Base-by-base conservation (phyloP, 2,329 filamentous ascomycete genomes). In the Leptographium radiaticola region DNA sequence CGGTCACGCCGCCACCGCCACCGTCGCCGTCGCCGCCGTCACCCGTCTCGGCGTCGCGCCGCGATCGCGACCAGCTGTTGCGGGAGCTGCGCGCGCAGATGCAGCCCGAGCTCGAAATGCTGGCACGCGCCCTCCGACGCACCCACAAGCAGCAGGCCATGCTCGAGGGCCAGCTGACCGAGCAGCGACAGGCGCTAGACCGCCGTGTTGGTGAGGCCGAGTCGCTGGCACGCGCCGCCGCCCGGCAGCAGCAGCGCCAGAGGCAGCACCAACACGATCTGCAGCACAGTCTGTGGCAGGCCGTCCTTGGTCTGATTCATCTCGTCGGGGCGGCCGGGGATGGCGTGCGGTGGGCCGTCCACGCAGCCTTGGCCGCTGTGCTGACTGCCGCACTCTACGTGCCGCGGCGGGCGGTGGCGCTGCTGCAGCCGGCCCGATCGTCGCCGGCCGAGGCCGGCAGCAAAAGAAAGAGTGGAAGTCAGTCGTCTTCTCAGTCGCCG, bases 141-240 rank as follows among this genome's bases (percentile, higher is more conserved):
- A 95, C 95, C 62, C 91, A 97, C 70, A 96, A 95, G 70, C 87
- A 89, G 62, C 82, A 86, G 6, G 84, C 84, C 0, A 73, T 90
- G 9, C 77, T 89, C 33, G 78, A 86, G 11, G 76, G 85, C 53
- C 84, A 91, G 63, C 87, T 83, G 3, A 89, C 95, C 59, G 78
- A 82, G 10, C 80, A 86, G 30, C 79, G 96, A 55, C 77, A 80
- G 43, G 77, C 81, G 20, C 72, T 95, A 6, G 86, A 95, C 59
- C 72, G 74, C 0, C 77, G 85, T 39, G 68, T 94, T 15, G 80
- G 83, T 57, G 89, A 95, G 62, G 84, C 88, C 5, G 76, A 95
- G 47, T 80, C 86, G 1, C 72, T 96, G n/a, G 87, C 88, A 3
- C 86, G 86, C 0, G 86, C 85, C 0, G 87, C 86, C 1, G 83